Evolutionary conservation across 2,329 filamentous ascomycete species (phyloP).

Genomic region (Fusarium vanettenii): DNA sequence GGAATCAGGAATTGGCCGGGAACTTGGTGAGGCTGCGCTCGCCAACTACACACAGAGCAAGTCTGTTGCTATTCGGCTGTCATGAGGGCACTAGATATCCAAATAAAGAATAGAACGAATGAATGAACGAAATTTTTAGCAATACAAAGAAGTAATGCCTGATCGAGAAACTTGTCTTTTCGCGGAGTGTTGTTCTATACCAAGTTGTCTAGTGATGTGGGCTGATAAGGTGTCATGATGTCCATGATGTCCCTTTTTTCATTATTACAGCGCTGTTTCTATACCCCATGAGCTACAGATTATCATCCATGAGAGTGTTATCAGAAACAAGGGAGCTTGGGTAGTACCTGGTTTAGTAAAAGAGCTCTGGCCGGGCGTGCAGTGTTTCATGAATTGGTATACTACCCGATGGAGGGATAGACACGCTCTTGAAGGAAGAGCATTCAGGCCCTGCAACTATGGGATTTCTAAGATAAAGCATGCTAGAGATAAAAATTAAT

Average conservation of each 20-base stretch:
- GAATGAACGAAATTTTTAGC: neutral
- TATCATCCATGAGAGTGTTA: fast-evolving
- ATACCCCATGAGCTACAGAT: neutral
- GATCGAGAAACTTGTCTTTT: neutral
- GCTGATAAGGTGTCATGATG: neutral
- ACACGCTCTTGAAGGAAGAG: neutral
- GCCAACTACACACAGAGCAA: constrained; percentile 77
- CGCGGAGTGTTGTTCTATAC: neutral
- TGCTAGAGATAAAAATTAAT: neutral
- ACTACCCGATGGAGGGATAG: neutral
- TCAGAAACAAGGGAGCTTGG: neutral
- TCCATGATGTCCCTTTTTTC: neutral
- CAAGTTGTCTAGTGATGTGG: neutral
- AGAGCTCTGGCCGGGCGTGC: neutral
- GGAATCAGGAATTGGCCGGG: constrained; percentile 81
- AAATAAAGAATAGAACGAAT: neutral
- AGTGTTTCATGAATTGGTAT: neutral
- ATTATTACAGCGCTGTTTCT: neutral
- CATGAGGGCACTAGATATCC: neutral
- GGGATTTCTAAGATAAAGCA: neutral
- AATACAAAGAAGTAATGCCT: neutral
- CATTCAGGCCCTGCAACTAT: neutral
- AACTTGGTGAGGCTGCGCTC: constrained; percentile 76
- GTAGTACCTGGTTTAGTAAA: neutral
- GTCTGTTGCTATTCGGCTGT: constrained; percentile 58